Evolutionary conservation across 495 filamentous ascomycete species (phyloP).

Genomic region (Neurospora tetrasperma): DNA sequence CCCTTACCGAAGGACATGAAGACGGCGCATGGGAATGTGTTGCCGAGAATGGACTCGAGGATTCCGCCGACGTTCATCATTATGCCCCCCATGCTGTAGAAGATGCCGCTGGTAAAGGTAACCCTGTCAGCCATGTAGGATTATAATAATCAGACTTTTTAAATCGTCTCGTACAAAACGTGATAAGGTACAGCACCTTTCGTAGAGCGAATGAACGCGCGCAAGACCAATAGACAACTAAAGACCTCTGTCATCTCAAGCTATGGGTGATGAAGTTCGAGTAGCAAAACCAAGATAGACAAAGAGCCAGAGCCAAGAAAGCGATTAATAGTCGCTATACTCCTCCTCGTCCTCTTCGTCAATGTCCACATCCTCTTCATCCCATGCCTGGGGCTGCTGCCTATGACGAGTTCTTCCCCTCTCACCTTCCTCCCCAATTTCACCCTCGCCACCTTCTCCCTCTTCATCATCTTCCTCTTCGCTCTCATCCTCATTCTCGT

Average conservation of each 20-base stretch:
- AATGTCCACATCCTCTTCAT: background rate
- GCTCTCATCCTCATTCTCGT: conserved; percentile 9
- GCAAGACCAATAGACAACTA: background rate
- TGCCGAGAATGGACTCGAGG: no score
- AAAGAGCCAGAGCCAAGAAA: background rate
- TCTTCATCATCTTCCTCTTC: conserved; percentile 3
- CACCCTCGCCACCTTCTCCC: background rate
- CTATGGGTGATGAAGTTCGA: background rate
- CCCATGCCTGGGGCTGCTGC: background rate
- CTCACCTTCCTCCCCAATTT: background rate
- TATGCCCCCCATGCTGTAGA: no score
- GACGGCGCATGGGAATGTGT: no score
- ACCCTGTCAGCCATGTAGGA: no score
- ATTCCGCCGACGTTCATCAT: no score
- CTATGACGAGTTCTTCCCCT: background rate
- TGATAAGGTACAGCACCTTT: no score
- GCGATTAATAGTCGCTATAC: conserved; percentile 6
- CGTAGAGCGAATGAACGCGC: no score
- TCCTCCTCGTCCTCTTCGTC: background rate
- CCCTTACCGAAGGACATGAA: no score
- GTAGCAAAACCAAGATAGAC: background rate
- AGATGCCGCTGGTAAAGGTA: no score
- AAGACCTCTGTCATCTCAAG: background rate
- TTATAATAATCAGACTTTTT: no score
- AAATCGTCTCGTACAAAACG: no score